These are phyloP conservation scores for Macroventuria anomochaeta DNA, from an alignment of 2,329 filamentous ascomycete genomes.

Conservation along the genomic window DNA sequence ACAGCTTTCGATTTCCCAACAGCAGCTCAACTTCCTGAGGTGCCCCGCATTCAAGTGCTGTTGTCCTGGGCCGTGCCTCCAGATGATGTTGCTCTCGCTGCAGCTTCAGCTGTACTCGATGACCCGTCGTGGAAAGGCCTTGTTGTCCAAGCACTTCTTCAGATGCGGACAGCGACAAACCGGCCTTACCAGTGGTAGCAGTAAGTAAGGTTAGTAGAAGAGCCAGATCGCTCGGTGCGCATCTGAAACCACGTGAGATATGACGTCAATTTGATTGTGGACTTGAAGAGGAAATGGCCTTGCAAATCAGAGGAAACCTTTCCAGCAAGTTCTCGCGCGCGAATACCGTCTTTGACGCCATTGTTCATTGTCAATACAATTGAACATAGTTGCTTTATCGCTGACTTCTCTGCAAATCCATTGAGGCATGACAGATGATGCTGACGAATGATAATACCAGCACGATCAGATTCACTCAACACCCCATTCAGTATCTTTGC, in stretches of 20 bases:
- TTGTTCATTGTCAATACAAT: too few species aligned
- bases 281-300: too few species aligned
- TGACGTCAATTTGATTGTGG: neutral
- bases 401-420: too few species aligned
- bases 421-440: too few species aligned
- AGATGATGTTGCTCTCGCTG: neutral
- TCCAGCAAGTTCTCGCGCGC: too few species aligned
- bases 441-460: too few species aligned
- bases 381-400: too few species aligned
- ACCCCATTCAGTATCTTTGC: neutral
- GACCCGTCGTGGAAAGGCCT: neutral
- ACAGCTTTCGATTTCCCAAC: constrained; percentile 4
- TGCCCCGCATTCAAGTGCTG: neutral
- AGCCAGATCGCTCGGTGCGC: neutral
- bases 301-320: too few species aligned
- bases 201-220: neutral
- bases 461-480: too few species aligned
- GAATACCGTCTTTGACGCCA: too few species aligned
- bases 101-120: neutral
- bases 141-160: neutral
- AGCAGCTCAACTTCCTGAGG: neutral
- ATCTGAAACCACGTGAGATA: neutral
- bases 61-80: neutral
- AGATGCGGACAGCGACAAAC: neutral
- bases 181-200: neutral